Evolutionary conservation across 176 grass and related monocot genomes (phyloP).

Genomic region (Juncus inflexus): DNA sequence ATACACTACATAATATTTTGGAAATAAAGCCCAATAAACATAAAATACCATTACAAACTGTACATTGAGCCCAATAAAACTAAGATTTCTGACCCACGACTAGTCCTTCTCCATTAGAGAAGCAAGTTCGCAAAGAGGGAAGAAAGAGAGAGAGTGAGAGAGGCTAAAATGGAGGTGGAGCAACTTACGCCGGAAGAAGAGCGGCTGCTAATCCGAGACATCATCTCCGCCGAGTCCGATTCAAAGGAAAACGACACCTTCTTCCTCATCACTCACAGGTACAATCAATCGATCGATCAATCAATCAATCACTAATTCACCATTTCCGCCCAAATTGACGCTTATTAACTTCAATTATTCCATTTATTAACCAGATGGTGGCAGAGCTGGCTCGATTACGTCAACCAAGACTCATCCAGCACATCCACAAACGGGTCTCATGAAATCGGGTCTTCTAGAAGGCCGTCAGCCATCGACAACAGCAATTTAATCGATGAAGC

Average conservation of each 20-base stretch:
- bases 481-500: constrained; percentile 74
- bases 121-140: too few species aligned
- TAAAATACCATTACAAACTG: too few species aligned
- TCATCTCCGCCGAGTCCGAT: constrained; percentile 69
- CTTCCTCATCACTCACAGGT: constrained; percentile 90
- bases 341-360: background rate
- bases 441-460: constrained; percentile 55
- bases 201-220: constrained; percentile 72
- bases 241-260: constrained; percentile 94
- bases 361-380: constrained; percentile 65
- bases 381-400: constrained; percentile 98
- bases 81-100: too few species aligned
- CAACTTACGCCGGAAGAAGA: constrained; percentile 73
- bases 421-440: constrained; percentile 62
- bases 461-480: constrained; percentile 90
- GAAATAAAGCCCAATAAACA: too few species aligned
- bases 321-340: background rate
- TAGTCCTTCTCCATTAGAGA: too few species aligned
- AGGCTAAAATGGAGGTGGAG: constrained; percentile 5
- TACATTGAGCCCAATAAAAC: too few species aligned
- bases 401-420: constrained; percentile 69
- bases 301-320: background rate
- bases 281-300: background rate
- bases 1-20: too few species aligned
- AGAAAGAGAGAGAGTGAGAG: constrained; percentile 23